Percentiles rank a stretch among this genome's conserved stretches.
phyloP scores from a whole-genome alignment of 257 asterid genomes.

The Echites panduratus region DNA sequence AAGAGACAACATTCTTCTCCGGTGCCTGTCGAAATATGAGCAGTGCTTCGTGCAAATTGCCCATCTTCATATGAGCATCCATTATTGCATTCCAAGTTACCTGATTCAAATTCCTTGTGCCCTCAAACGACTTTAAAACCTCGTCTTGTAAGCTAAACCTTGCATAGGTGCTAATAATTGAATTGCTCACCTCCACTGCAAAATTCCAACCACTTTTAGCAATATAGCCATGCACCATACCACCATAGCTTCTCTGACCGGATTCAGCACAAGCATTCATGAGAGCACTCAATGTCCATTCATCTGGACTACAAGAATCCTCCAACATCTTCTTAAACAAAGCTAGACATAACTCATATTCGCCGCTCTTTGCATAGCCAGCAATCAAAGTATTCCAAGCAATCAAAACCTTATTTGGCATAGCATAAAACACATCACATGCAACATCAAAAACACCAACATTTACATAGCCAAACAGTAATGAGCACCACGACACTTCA shows the following conservation, averaged over 20 bases:
- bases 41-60: slow-evolving; percentile 38
- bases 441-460: slow-evolving; percentile 40
- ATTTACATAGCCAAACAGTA: slow-evolving; percentile 56
- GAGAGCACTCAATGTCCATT: slow-evolving; percentile 60
- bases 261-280: slow-evolving; percentile 51
- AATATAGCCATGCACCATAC: slow-evolving; percentile 40
- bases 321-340: slow-evolving; percentile 56
- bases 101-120: slow-evolving; percentile 29
- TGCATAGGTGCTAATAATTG: slow-evolving; percentile 50
- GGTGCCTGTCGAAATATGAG: slow-evolving; percentile 36
- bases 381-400: slow-evolving; percentile 74
- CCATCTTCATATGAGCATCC: slow-evolving; percentile 71
- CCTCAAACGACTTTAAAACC: slow-evolving; percentile 35
- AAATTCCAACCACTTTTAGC: slow-evolving; percentile 54
- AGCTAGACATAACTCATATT: slow-evolving; percentile 32
- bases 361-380: slow-evolving; percentile 45
- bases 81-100: slow-evolving; percentile 58
- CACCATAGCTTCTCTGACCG: slow-evolving; percentile 29
- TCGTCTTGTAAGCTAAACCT: slow-evolving; percentile 41
- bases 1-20: slow-evolving; percentile 48
- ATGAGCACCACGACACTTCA: slow-evolving; percentile 78
- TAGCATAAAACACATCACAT: slow-evolving; percentile 26
- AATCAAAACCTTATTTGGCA: slow-evolving; percentile 53
- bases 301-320: slow-evolving; percentile 46
- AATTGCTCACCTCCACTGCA: slow-evolving; percentile 60